Evolutionary conservation across 768 basidiomycete species (phyloP).

Genomic region (Lactarius sanguifluus): DNA sequence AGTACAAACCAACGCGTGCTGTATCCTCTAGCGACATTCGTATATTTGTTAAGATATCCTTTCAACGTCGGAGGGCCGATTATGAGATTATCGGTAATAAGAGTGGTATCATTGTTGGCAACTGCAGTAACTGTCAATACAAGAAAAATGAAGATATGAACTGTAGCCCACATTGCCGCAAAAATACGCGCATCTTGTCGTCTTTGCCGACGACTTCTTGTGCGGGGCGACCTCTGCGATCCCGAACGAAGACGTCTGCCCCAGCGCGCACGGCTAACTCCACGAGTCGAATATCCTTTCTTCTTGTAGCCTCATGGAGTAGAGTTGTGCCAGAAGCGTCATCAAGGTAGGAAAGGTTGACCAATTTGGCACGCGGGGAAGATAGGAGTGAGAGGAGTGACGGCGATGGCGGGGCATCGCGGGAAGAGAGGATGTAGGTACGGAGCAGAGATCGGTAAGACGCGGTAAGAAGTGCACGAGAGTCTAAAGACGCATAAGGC

Average conservation of each 20-base stretch:
- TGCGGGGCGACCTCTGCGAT: constrained; percentile 66
- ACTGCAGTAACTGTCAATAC: constrained; percentile 42
- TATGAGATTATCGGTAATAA: constrained; percentile 49
- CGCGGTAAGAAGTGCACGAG: constrained; percentile 71
- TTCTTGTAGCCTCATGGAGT: constrained; percentile 82
- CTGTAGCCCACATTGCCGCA: constrained; percentile 70
- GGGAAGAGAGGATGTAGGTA: constrained; percentile 66
- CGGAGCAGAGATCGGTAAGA: constrained; percentile 72
- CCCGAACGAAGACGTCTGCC: constrained; percentile 85
- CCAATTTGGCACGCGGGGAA: constrained; percentile 63
- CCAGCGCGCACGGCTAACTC: constrained; percentile 85
- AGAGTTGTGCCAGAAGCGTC: constrained; percentile 73
- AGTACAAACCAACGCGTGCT: constrained; percentile 91
- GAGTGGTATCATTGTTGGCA: constrained; percentile 74
- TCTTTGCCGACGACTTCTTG: constrained; percentile 73
- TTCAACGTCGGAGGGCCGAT: constrained; percentile 61
- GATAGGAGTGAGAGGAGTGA: constrained; percentile 58
- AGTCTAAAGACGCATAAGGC: constrained; percentile 49
- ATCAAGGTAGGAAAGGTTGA: constrained; percentile 82
- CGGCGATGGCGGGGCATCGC: constrained; percentile 36
- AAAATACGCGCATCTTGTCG: constrained; percentile 76
- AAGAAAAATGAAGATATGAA: neutral
- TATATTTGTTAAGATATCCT: constrained; percentile 88
- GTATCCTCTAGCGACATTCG: constrained; percentile 89
- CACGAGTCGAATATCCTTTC: constrained; percentile 77